These are phyloP conservation scores for Lupinus albus DNA, from an alignment of 306 rosid species.

Conservation along the genomic window DNA sequence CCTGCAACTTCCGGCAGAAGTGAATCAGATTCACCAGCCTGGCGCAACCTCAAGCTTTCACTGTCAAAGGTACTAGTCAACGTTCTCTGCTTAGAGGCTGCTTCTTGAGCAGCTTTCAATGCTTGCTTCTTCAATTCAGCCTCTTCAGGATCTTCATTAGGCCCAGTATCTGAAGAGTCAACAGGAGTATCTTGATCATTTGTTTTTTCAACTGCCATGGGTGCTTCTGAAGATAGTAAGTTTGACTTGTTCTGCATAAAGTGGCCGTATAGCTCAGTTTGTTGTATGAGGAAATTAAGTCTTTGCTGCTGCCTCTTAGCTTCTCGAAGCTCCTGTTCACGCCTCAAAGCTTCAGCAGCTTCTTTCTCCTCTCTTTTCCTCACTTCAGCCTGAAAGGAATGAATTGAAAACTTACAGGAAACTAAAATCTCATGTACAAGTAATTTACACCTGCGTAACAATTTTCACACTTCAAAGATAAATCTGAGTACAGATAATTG, in stretches of 20 bases:
- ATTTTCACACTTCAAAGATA: too few relatives aligned
- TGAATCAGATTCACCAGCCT: conserved; percentile 69
- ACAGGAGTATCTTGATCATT: conserved; percentile 54
- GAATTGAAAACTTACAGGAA: conserved; percentile 28
- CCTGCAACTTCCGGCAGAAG: conserved; percentile 79
- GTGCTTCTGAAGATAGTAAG: conserved; percentile 66
- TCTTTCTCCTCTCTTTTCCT: conserved; percentile 94
- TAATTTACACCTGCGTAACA: conserved; percentile 22
- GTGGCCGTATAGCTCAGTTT: conserved; percentile 97
- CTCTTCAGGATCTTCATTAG: conserved; percentile 75
- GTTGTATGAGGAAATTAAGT: conserved; percentile 96
- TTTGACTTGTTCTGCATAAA: conserved; percentile 96
- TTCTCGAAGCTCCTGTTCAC: conserved; percentile 95
- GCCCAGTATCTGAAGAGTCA: conserved; percentile 53
- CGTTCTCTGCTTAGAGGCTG: conserved; percentile 86
- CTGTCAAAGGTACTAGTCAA: conserved; percentile 82
- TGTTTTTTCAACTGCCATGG: conserved; percentile 54
- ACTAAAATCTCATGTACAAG: conserved; percentile 20
- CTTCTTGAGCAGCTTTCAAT: conserved; percentile 97
- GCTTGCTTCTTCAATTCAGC: conserved; percentile 92
- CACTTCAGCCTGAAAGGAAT: conserved; percentile 70
- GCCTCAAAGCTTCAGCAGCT: conserved; percentile 95
- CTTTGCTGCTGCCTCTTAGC: conserved; percentile 99
- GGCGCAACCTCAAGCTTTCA: conserved; percentile 84
- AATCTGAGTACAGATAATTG: neutral